Base-by-base conservation (phyloP, 2,329 filamentous ascomycete genomes). In the Bipolaris sorokiniana region DNA sequence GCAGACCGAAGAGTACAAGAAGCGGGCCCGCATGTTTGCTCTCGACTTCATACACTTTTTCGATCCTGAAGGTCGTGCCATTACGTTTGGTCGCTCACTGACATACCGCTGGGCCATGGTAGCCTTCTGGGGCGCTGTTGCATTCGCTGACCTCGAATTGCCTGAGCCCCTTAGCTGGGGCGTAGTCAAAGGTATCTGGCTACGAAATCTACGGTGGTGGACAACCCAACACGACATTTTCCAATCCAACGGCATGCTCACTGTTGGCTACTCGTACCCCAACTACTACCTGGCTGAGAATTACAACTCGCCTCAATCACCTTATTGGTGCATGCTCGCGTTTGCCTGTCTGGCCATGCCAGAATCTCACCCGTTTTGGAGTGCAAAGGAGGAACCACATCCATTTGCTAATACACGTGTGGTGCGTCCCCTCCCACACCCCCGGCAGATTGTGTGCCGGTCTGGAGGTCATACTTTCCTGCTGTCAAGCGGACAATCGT, bases 31-130 rank as follows among this genome's bases (percentile, higher is more conserved):
- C 60, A 76, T 83, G 56, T 90, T 84, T 60, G 89, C 90, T 0
- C 78, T 88, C 2, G 90, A 92, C 63, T 86, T 92, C 61, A 83
- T 88, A 3, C 88, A 92, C 76, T 93, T 92, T 74, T 92, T 90
- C 59, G 89, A 91, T 66, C 82, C 86, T 7, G 83, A 90, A 71
- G 90, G 83, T 71, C 82, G 89, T 22, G 83, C 88, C 1, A 90
- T 92, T 49, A 90, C 90, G 0, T 94, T 92, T 64, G 90, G 90
- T 3, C 84, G 90, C 46, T 91, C 88, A 50, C 83, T 93, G 48
- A 90, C 89, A 6, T 94, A 94, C 73, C 85, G 90, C n/a, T 93
- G 92, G 73, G 90, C 89, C 47, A 92, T 92, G 87, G 87, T 89
- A n/a, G 89, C 87, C 0, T 93, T 93, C 77, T 93, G 90, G 90